phyloP scores from a whole-genome alignment of 108 stramenopile species.

The Pseudonitzschia pungens region DNA sequence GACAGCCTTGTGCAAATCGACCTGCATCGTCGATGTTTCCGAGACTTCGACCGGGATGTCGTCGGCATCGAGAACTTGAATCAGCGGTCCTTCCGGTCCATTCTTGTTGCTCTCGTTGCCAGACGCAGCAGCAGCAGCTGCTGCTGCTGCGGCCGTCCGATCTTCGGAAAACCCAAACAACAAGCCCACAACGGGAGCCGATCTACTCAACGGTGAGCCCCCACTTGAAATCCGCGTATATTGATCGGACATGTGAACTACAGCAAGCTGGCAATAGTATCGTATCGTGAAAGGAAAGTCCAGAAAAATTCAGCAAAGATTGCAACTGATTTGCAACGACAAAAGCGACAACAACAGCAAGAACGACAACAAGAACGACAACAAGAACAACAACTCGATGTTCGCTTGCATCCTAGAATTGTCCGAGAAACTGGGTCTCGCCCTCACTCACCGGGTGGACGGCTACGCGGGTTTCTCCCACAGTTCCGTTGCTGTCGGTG shows the following conservation, averaged over 20 bases:
- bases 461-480: constrained; percentile 18
- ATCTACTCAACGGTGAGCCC: constrained; percentile 59
- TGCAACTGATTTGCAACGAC: not conserved
- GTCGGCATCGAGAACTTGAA: constrained; percentile 46
- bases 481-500: not conserved
- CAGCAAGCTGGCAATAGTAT: constrained; percentile 53
- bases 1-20: constrained; percentile 76
- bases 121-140: constrained; percentile 25
- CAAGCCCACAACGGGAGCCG: constrained; percentile 69
- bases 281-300: not conserved
- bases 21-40: constrained; percentile 48
- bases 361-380: not conserved
- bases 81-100: not conserved
- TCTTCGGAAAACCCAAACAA: constrained; percentile 48
- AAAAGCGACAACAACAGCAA: not conserved
- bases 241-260: constrained; percentile 86
- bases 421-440: not conserved
- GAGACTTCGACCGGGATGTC: constrained; percentile 42
- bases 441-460: constrained; percentile 26
- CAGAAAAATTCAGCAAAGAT: no score
- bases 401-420: no score
- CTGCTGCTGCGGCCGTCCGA: not conserved
- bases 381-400: no score
- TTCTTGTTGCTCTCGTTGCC: constrained; percentile 21
- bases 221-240: constrained; percentile 75